A percentile compares a stretch with the other conserved stretches of the same genome.
Conservation (phyloP, 345 rosid species). For the Gossypium australe region DNA sequence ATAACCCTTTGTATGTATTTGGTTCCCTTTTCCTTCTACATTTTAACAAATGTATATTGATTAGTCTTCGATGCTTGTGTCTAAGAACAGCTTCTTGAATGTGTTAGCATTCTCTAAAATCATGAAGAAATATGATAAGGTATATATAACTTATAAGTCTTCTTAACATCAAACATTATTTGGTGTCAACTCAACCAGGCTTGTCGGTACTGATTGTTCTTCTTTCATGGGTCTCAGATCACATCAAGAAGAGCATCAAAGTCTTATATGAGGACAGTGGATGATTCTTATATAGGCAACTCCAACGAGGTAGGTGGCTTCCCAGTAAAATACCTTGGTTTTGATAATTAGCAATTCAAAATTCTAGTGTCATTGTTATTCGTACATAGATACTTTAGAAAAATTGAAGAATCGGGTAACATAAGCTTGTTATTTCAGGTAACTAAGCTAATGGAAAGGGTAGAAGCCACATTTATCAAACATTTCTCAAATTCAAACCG, state of each 20-base stretch:
- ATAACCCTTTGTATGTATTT: not conserved
- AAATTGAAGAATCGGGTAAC: not conserved
- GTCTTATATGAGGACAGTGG: not conserved
- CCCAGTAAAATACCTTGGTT: no score
- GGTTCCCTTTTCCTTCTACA: not conserved
- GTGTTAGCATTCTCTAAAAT: slow-evolving; percentile 38
- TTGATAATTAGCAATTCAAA: no score
- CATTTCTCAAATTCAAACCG: slow-evolving; percentile 54
- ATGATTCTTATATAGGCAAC: slow-evolving; percentile 2
- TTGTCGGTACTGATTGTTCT: not conserved
- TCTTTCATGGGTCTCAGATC: not conserved
- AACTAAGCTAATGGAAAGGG: slow-evolving; percentile 32
- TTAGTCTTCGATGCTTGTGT: slow-evolving; percentile 2
- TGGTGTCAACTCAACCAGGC: not conserved
- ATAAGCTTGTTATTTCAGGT: not conserved
- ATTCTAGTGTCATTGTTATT: no score
- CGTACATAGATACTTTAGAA: no score
- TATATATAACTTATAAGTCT: slow-evolving; percentile 3
- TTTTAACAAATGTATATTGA: not conserved
- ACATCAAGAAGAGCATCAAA: not conserved
- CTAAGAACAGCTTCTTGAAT: slow-evolving; percentile 33
- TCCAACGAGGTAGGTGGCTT: not conserved
- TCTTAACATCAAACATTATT: not conserved
- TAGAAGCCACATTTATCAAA: slow-evolving; percentile 52
- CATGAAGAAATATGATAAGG: slow-evolving; percentile 55